Conservation (phyloP, 2,329 filamentous ascomycete genomes). For the Paecilomyces niveus region DNA sequence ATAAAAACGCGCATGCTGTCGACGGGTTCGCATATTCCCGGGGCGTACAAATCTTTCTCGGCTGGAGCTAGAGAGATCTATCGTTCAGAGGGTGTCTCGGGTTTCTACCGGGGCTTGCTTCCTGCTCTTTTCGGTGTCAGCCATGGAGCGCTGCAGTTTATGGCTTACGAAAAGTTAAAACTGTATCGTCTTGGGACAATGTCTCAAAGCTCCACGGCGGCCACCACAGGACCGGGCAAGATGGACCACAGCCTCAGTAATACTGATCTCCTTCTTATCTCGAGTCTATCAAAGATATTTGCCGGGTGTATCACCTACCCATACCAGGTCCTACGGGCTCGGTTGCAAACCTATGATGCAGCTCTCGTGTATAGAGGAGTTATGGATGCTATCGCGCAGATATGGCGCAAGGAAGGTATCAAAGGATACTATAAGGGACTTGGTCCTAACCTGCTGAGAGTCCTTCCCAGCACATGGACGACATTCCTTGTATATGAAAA, state of each 20-base stretch:
- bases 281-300: constrained; percentile 74
- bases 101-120: constrained; percentile 81
- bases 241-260: constrained; percentile 49
- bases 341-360: constrained; percentile 84
- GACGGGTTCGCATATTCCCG: constrained; percentile 63
- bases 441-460: constrained; percentile 79
- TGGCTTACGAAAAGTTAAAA: constrained; percentile 77
- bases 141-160: constrained; percentile 92
- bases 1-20: constrained; percentile 96
- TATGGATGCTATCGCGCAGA: constrained; percentile 62
- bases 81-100: constrained; percentile 62
- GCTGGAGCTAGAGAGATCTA: constrained; percentile 63
- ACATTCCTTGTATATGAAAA: constrained; percentile 98
- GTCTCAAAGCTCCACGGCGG: constrained; percentile 13
- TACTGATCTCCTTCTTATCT: constrained; percentile 72
- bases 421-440: constrained; percentile 87
- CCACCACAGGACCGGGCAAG: constrained; percentile 22
- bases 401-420: constrained; percentile 73
- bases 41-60: constrained; percentile 74
- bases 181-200: constrained; percentile 47
- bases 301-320: constrained; percentile 90
- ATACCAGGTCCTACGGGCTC: constrained; percentile 83
- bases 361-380: constrained; percentile 66
- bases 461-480: constrained; percentile 90
- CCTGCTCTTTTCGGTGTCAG: constrained; percentile 80